Evolutionary conservation across 139 green algal species (phyloP).

Genomic region (Haematococcus lacustris): DNA sequence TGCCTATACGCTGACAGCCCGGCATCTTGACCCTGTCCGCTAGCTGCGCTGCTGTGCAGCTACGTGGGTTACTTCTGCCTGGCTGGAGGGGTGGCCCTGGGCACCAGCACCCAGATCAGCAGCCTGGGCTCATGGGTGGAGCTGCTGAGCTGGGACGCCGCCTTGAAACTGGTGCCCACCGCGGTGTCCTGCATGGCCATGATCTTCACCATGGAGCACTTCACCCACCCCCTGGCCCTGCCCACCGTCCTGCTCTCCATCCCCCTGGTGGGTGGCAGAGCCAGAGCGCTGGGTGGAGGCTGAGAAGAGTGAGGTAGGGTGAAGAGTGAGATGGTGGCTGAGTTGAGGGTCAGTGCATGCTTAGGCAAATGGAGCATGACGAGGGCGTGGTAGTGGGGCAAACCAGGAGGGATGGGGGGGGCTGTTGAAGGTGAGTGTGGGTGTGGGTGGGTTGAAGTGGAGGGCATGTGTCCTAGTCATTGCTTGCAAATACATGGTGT

Average conservation of each 20-base stretch:
- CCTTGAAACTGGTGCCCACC: constrained; percentile 51
- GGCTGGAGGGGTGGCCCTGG: constrained; percentile 42
- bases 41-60: constrained; percentile 1
- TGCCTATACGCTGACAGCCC: too few species aligned
- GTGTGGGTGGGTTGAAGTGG: too few species aligned
- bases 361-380: too few species aligned
- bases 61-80: constrained; percentile 59
- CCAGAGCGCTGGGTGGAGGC: too few species aligned
- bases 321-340: too few species aligned
- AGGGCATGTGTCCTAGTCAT: too few species aligned
- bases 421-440: too few species aligned
- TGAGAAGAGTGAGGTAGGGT: too few species aligned
- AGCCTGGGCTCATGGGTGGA: constrained; percentile 33
- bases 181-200: constrained; percentile 26
- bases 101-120: constrained; percentile 28
- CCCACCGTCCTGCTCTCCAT: constrained; percentile 44
- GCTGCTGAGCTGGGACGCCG: constrained; percentile 21
- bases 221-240: constrained; percentile 47
- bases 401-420: too few species aligned
- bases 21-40: too few species aligned
- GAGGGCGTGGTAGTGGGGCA: too few species aligned
- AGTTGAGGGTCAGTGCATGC: too few species aligned
- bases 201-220: constrained; percentile 41
- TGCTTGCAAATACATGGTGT: neutral
- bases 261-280: constrained; percentile 16